Conservation (phyloP, 805 yeast species). For the Myxozyma melibiosi region DNA sequence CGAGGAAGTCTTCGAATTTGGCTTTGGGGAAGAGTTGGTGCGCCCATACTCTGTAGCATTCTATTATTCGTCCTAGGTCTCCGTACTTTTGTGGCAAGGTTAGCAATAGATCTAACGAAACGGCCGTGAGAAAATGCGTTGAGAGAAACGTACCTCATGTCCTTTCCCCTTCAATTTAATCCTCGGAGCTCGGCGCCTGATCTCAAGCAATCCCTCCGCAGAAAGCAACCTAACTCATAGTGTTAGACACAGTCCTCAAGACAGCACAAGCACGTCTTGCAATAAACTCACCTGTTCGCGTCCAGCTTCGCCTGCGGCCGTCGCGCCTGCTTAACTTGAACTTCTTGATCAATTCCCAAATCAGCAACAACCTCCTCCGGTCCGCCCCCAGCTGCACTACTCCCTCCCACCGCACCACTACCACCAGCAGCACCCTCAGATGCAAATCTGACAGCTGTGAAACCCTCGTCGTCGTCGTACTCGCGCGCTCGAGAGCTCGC, state of each 20-base stretch:
- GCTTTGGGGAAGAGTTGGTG: constrained; percentile 79
- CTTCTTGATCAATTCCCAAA: constrained; percentile 40
- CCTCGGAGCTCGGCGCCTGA: constrained; percentile 41
- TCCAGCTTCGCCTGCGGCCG: constrained; percentile 50
- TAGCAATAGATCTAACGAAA: neutral
- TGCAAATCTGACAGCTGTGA: no score
- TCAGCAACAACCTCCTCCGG: constrained; percentile 15
- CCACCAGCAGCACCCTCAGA: no score
- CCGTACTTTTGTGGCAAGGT: constrained; percentile 37
- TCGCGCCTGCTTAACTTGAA: constrained; percentile 39
- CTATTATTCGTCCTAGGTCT: constrained; percentile 54
- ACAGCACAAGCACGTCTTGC: neutral
- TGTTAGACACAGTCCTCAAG: neutral
- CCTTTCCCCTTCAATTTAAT: constrained; percentile 46
- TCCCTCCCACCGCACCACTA: neutral
- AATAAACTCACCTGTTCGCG: constrained; percentile 36
- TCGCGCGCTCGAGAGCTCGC: no score
- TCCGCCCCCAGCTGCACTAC: neutral
- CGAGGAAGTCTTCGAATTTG: constrained; percentile 68
- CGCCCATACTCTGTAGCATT: constrained; percentile 72
- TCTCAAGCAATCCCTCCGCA: constrained; percentile 58
- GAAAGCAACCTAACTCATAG: constrained; percentile 47
- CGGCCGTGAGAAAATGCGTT: neutral
- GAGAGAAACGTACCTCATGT: constrained; percentile 43
- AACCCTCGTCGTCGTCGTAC: no score